Evolutionary conservation across 495 filamentous ascomycete species (phyloP).

Genomic region (Penicillium atrosanguineum): DNA sequence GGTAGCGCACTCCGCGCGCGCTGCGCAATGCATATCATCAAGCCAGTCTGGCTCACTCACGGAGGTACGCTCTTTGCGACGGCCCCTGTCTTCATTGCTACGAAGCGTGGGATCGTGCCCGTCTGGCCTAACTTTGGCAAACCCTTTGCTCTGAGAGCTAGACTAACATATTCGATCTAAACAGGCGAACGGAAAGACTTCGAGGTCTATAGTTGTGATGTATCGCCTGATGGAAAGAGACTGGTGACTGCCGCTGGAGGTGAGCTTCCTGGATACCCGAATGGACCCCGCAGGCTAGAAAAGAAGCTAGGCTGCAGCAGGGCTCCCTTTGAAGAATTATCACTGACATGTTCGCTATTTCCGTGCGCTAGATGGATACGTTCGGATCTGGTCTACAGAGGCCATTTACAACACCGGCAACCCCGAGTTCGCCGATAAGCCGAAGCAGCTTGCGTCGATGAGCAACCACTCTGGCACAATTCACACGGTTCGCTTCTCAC

Average conservation of each 20-base stretch:
- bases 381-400: conserved; percentile 95
- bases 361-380: conserved; percentile 73
- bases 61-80: conserved; percentile 54
- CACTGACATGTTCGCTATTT: conserved; percentile 13
- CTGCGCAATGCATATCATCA: conserved; percentile 79
- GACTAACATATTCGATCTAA: conserved; percentile 6
- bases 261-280: conserved; percentile 33
- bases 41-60: conserved; percentile 91
- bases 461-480: conserved; percentile 98
- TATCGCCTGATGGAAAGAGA: conserved; percentile 88
- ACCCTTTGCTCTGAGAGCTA: not conserved
- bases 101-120: not conserved
- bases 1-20: conserved; percentile 7
- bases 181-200: conserved; percentile 92
- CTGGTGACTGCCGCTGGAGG: conserved; percentile 93
- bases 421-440: conserved; percentile 62
- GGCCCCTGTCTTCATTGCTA: not conserved
- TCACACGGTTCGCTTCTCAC: conserved; percentile 92
- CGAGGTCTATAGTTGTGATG: conserved; percentile 95
- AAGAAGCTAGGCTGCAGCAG: not conserved
- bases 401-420: conserved; percentile 80
- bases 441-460: conserved; percentile 93
- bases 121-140: not conserved
- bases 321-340: not conserved
- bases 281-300: not conserved